Percentiles rank a stretch among this genome's conserved stretches.
Conservation (phyloP, 306 rosid genomes). For the Fragaria vesca region DNA sequence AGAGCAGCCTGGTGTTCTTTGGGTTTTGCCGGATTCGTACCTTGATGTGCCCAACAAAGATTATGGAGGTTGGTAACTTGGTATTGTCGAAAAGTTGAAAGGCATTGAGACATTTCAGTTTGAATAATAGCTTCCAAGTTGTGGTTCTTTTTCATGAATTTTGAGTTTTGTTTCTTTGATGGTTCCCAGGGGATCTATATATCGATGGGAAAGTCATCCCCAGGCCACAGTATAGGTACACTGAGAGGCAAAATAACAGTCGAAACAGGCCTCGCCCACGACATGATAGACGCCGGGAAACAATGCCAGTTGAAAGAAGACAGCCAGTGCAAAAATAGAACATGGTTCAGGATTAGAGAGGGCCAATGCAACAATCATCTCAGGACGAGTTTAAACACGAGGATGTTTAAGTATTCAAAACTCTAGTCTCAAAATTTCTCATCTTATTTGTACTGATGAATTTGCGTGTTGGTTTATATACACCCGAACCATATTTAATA, state of each 20-base stretch:
- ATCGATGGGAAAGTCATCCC: conserved; percentile 83
- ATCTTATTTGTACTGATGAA: conserved; percentile 4
- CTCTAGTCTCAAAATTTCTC: neutral
- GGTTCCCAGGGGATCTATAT: conserved; percentile 70
- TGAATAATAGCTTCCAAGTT: conserved; percentile 1
- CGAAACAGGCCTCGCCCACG: conserved; percentile 80
- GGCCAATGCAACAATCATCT: conserved; percentile 31
- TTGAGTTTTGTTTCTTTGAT: neutral
- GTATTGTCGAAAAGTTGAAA: conserved; percentile 19
- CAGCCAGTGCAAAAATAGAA: conserved; percentile 44
- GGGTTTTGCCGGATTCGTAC: conserved; percentile 97
- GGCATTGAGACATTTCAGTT: neutral
- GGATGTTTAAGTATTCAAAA: conserved; percentile 14
- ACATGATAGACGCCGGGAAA: conserved; percentile 63
- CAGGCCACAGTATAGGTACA: conserved; percentile 80
- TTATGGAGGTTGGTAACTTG: conserved; percentile 62
- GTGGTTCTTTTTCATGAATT: neutral
- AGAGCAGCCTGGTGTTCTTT: conserved; percentile 76
- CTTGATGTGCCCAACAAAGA: conserved; percentile 89
- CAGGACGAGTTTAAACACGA: conserved; percentile 19
- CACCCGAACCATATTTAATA: neutral
- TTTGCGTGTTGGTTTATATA: neutral
- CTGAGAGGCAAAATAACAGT: conserved; percentile 43
- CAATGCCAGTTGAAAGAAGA: conserved; percentile 65
- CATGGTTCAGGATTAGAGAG: conserved; percentile 45